phyloP scores from a whole-genome alignment of 2,329 filamentous ascomycete genomes.

The Aspergillus uvarum region DNA sequence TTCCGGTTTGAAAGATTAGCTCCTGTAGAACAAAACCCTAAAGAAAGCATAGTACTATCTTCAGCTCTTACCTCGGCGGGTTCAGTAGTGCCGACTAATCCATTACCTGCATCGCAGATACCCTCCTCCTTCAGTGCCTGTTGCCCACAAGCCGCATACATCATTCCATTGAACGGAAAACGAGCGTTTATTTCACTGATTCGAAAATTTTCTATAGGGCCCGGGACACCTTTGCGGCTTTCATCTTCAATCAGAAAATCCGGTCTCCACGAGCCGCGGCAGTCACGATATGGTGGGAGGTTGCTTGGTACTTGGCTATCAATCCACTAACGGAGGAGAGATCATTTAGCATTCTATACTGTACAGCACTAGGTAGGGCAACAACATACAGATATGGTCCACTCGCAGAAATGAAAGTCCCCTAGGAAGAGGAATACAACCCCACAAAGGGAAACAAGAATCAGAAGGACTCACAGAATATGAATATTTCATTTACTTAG shows the following conservation, averaged over 20 bases:
- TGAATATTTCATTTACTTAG: too few relatives aligned
- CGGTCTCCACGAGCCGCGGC: constrained; percentile 25
- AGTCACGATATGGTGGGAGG: too few relatives aligned
- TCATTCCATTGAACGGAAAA: constrained; percentile 25
- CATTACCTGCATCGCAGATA: neutral
- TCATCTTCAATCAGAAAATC: constrained; percentile 25
- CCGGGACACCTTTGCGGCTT: neutral
- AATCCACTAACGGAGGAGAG: neutral
- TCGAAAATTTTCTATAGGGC: constrained; percentile 8
- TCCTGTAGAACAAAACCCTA: too few relatives aligned
- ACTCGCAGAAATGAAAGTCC: too few relatives aligned
- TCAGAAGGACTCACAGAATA: too few relatives aligned
- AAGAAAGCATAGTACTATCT: too few relatives aligned
- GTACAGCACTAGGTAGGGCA: too few relatives aligned
- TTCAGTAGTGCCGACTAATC: neutral
- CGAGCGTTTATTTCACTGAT: constrained; percentile 31
- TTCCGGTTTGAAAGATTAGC: neutral
- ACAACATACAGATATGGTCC: too few relatives aligned
- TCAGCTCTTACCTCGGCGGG: constrained; percentile 10
- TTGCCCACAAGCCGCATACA: constrained; percentile 11
- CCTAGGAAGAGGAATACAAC: too few relatives aligned
- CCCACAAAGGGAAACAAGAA: too few relatives aligned
- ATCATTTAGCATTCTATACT: too few relatives aligned
- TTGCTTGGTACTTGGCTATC: too few relatives aligned
- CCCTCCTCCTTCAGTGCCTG: constrained; percentile 9